These are phyloP conservation scores for Discostella stelligeroides DNA, from an alignment of 108 stramenopile genomes.

Conservation along the genomic window DNA sequence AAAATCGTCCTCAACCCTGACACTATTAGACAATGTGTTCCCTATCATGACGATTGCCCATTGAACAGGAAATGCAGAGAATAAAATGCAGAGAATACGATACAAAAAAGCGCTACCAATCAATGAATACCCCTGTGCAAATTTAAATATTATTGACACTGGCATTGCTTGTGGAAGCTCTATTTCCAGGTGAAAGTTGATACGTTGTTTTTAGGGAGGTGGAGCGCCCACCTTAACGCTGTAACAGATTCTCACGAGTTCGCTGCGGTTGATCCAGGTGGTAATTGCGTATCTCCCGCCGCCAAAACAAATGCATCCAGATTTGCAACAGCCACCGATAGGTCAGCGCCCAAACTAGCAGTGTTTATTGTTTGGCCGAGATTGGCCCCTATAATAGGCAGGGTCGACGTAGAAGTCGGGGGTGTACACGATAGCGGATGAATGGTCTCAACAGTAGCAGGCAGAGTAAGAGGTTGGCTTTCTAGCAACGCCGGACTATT, in stretches of 20 bases:
- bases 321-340: constrained; percentile 17
- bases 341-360: not conserved
- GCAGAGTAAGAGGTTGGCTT: not conserved
- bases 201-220: not conserved
- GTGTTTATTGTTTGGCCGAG: constrained; percentile 3
- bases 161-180: constrained; percentile 5
- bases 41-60: too few species aligned
- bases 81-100: too few species aligned
- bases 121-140: too few species aligned
- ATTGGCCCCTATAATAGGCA: not conserved
- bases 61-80: too few species aligned
- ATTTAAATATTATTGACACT: too few species aligned
- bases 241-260: not conserved
- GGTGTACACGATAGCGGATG: not conserved
- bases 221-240: not conserved
- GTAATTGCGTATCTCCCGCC: not conserved
- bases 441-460: not conserved
- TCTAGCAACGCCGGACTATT: not conserved
- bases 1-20: too few species aligned
- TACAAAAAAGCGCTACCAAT: too few species aligned
- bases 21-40: too few species aligned
- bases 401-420: not conserved
- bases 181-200: not conserved
- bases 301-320: constrained; percentile 11
- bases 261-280: not conserved